Percentiles rank a stretch among this genome's conserved stretches.
These are phyloP conservation scores for Yamadazyma membranifaciens DNA, from an alignment of 1,139 yeast genomes.

Conservation along the genomic window DNA sequence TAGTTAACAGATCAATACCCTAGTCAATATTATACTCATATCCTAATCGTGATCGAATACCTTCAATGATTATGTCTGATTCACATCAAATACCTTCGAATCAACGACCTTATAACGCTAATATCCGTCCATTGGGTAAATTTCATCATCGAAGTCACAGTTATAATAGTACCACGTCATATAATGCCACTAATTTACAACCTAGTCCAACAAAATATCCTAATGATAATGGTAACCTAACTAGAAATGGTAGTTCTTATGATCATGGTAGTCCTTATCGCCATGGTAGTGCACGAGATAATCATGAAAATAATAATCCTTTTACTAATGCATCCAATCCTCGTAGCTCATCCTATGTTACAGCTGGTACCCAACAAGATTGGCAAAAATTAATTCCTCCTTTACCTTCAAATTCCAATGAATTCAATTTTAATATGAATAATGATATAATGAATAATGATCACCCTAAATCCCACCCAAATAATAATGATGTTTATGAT, in stretches of 20 bases:
- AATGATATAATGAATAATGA: slow-evolving; percentile 12
- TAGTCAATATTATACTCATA: no score
- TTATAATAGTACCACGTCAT: slow-evolving; percentile 7
- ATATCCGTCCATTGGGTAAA: slow-evolving; percentile 2
- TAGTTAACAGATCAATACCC: no score
- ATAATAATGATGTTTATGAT: neutral
- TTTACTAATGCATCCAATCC: neutral
- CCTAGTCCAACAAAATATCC: no score
- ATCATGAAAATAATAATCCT: no score
- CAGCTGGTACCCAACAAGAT: slow-evolving; percentile 1
- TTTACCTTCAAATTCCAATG: slow-evolving; percentile 15
- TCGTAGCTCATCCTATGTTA: neutral
- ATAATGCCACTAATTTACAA: no score
- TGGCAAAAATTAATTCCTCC: slow-evolving; percentile 25
- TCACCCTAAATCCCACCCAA: neutral
- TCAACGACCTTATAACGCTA: slow-evolving; percentile 1
- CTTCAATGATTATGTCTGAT: slow-evolving; percentile 4
- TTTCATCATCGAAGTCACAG: slow-evolving; percentile 15
- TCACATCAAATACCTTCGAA: neutral
- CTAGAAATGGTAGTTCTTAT: no score
- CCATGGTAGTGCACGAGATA: no score
- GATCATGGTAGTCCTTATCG: neutral
- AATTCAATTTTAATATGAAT: slow-evolving; percentile 12
- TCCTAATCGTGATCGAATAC: no score
- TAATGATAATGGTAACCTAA: no score